Evolutionary conservation across 257 asterid species (phyloP).

Genomic region (Nicotiana obtusifolia): DNA sequence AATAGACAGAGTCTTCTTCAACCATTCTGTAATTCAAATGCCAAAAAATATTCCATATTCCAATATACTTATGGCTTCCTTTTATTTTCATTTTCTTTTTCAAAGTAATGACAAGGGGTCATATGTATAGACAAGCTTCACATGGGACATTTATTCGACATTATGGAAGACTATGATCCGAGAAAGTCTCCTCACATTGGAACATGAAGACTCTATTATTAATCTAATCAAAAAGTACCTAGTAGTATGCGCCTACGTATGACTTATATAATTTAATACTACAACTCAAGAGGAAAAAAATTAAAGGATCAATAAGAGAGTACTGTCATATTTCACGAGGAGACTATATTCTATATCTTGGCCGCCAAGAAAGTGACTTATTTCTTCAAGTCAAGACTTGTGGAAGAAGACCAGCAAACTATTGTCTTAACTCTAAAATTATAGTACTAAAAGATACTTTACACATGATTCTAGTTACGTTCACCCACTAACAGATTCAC

Average conservation of each 20-base stretch:
- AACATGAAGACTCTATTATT: neutral
- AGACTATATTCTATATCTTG: conserved; percentile 25
- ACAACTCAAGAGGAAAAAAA: neutral
- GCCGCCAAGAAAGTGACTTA: conserved; percentile 30
- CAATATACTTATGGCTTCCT: neutral
- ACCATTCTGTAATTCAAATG: neutral
- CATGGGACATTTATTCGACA: conserved; percentile 11
- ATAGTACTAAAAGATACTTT: neutral
- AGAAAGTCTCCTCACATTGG: conserved; percentile 11
- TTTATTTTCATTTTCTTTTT: neutral
- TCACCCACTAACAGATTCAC: neutral
- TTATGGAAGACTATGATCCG: conserved; percentile 7
- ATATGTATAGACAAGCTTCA: neutral
- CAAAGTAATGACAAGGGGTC: neutral
- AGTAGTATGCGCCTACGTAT: neutral
- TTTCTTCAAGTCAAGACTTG: conserved; percentile 10
- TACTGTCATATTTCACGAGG: conserved; percentile 22
- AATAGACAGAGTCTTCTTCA: neutral
- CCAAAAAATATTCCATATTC: neutral
- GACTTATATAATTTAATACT: neutral
- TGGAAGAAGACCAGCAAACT: conserved; percentile 9
- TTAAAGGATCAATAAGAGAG: neutral
- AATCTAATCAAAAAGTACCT: neutral
- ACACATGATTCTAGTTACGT: neutral
- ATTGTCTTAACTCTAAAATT: neutral